Evolutionary conservation across 208 protist genomes (phyloP).

Genomic region (Trypanosoma scelopori): DNA sequence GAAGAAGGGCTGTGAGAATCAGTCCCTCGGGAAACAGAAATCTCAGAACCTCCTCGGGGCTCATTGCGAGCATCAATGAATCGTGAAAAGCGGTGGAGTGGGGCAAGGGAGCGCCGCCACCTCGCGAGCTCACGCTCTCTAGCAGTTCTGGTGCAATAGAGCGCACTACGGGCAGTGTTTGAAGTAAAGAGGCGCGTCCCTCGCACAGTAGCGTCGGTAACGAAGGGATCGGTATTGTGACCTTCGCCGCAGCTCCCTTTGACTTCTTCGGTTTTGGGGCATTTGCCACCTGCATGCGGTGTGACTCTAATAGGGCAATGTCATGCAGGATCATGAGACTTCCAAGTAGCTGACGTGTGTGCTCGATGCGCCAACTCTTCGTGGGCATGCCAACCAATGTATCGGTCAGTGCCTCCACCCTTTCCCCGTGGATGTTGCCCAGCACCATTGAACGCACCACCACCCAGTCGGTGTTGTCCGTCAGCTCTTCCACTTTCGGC

Average conservation of each 20-base stretch:
- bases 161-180: slow-evolving; percentile 36
- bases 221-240: neutral
- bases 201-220: slow-evolving; percentile 15
- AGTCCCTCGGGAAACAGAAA: slow-evolving; percentile 72
- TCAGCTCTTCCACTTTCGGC: slow-evolving; percentile 22
- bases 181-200: neutral
- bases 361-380: slow-evolving; percentile 32
- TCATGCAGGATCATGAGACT: slow-evolving; percentile 75
- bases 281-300: slow-evolving; percentile 34
- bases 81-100: slow-evolving; percentile 24
- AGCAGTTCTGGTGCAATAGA: slow-evolving; percentile 38
- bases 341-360: slow-evolving; percentile 46
- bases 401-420: slow-evolving; percentile 52
- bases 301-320: slow-evolving; percentile 45
- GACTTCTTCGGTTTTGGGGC: slow-evolving; percentile 37
- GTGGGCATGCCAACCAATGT: slow-evolving; percentile 51
- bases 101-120: slow-evolving; percentile 18
- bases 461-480: slow-evolving; percentile 82
- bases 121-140: slow-evolving; percentile 36
- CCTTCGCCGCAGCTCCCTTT: slow-evolving; percentile 28
- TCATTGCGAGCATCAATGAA: slow-evolving; percentile 23
- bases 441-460: slow-evolving; percentile 64
- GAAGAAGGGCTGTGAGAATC: slow-evolving; percentile 60
- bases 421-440: slow-evolving; percentile 67
- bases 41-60: slow-evolving; percentile 11